phyloP scores from a whole-genome alignment of 2,329 filamentous ascomycete species.

The Xylaria sp. region DNA sequence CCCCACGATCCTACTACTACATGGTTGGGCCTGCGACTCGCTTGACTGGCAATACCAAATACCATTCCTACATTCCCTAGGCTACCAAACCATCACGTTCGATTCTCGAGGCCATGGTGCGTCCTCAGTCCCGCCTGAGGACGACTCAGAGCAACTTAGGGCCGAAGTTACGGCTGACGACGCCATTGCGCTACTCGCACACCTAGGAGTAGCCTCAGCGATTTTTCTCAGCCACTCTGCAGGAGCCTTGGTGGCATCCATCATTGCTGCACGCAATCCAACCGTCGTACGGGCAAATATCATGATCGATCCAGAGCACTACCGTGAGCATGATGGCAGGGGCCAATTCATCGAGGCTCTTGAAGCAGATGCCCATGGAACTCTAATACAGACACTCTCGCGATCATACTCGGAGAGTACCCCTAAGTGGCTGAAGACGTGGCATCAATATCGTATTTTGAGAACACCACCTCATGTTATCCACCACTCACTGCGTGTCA shows the following conservation, averaged over 20 bases:
- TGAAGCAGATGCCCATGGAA: background rate
- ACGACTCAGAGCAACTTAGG: constrained; percentile 8
- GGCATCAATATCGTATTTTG: constrained; percentile 27
- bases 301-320: constrained; percentile 24
- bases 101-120: constrained; percentile 21
- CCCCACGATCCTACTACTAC: constrained; percentile 19
- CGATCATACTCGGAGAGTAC: constrained; percentile 17
- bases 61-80: constrained; percentile 21
- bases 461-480: constrained; percentile 11
- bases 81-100: constrained; percentile 29
- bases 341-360: constrained; percentile 9
- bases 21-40: constrained; percentile 23
- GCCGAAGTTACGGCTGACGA: constrained; percentile 22
- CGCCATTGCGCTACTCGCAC: constrained; percentile 13
- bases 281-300: constrained; percentile 10
- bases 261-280: constrained; percentile 8
- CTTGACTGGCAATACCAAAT: constrained; percentile 27
- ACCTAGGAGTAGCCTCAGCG: constrained; percentile 14
- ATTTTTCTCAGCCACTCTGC: constrained; percentile 6
- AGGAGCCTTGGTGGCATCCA: background rate
- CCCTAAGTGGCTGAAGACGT: constrained; percentile 22
- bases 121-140: constrained; percentile 16
- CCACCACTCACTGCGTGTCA: constrained; percentile 13
- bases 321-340: constrained; percentile 15
- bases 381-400: background rate